These are phyloP conservation scores for Pichia membranifaciens DNA, from an alignment of 805 yeast species.

Conservation along the genomic window DNA sequence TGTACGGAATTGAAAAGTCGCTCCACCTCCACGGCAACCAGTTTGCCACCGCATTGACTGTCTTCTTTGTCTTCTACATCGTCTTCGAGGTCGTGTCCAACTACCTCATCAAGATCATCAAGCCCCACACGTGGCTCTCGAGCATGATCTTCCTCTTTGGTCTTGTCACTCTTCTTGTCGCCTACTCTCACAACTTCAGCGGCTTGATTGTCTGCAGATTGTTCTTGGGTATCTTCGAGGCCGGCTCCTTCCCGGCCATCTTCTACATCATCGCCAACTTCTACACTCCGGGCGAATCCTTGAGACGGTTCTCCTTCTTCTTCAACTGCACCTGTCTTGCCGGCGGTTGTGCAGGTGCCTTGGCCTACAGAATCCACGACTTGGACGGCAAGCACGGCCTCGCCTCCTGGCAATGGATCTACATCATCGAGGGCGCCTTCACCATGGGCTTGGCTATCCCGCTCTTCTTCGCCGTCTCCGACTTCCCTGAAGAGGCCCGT, in stretches of 20 bases:
- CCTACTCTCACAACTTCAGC: slow-evolving; percentile 52
- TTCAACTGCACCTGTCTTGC: slow-evolving; percentile 69
- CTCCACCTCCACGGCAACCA: slow-evolving; percentile 51
- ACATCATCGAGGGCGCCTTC: slow-evolving; percentile 35
- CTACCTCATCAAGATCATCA: slow-evolving; percentile 48
- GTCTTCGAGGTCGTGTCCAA: slow-evolving; percentile 64
- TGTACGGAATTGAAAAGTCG: slow-evolving; percentile 59
- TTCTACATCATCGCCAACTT: slow-evolving; percentile 64
- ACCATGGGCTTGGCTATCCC: slow-evolving; percentile 31
- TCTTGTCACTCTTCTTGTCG: slow-evolving; percentile 57
- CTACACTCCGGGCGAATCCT: slow-evolving; percentile 60
- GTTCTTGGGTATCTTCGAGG: slow-evolving; percentile 61
- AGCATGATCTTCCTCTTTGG: slow-evolving; percentile 56
- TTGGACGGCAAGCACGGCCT: slow-evolving; percentile 42
- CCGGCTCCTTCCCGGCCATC: slow-evolving; percentile 71
- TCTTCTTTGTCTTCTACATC: slow-evolving; percentile 68
- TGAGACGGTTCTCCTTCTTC: slow-evolving; percentile 61
- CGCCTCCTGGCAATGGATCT: slow-evolving; percentile 42
- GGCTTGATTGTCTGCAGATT: slow-evolving; percentile 58
- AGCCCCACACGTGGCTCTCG: slow-evolving; percentile 62
- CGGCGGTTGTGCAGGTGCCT: slow-evolving; percentile 73
- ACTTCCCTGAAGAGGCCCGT: slow-evolving; percentile 66
- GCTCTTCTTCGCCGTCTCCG: slow-evolving; percentile 47
- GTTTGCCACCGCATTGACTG: slow-evolving; percentile 58
- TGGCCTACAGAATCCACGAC: slow-evolving; percentile 58